phyloP scores from a whole-genome alignment of 2,329 filamentous ascomycete genomes.

The Colletotrichum sp. region DNA sequence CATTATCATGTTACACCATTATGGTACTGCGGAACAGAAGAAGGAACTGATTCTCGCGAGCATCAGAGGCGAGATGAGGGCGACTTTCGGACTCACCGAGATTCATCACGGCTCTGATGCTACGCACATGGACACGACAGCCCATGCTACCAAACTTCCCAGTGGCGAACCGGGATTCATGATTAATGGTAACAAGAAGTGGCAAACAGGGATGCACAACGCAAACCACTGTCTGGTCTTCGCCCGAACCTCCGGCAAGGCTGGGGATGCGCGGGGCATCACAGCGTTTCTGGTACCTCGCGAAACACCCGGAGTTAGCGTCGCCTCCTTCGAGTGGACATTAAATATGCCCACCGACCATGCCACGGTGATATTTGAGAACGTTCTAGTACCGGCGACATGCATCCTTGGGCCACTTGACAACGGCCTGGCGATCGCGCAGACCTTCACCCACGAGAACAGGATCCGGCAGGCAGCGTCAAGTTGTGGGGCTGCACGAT shows the following conservation, averaged over 20 bases:
- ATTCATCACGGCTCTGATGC: background rate
- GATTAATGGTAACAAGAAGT: background rate
- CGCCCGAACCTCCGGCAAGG: background rate
- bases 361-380: background rate
- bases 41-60: background rate
- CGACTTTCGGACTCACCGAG: background rate
- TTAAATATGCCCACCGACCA: background rate
- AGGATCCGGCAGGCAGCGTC: background rate
- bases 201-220: background rate
- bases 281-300: background rate
- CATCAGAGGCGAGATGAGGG: background rate
- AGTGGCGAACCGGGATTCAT: background rate
- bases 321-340: background rate
- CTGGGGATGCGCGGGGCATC: background rate
- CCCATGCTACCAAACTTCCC: background rate
- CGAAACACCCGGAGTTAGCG: background rate
- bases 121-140: background rate
- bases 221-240: background rate
- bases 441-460: background rate
- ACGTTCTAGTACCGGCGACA: background rate
- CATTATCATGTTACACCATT: background rate
- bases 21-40: background rate
- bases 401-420: background rate
- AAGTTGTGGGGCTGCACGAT: background rate
- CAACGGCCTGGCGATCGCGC: background rate